These are phyloP conservation scores for Alternaria postmessia DNA, from an alignment of 2,329 filamentous ascomycete species.

Conservation along the genomic window DNA sequence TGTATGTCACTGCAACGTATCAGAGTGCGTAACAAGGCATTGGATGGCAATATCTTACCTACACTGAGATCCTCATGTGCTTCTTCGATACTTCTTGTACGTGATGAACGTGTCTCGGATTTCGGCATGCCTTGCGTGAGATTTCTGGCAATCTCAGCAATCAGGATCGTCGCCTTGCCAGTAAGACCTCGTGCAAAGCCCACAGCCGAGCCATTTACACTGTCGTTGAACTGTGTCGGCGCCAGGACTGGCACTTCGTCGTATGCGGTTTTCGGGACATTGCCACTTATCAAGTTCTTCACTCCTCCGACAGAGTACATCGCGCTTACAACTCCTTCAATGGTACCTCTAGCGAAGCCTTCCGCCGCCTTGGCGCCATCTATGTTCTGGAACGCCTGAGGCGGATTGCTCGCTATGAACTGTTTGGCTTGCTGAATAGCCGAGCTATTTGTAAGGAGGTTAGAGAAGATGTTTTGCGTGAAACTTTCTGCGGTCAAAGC, in stretches of 20 bases:
- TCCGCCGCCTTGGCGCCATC: slow-evolving; percentile 34
- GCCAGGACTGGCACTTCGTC: slow-evolving; percentile 31
- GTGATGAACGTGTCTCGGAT: background rate
- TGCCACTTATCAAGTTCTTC: slow-evolving; percentile 36
- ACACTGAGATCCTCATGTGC: slow-evolving; percentile 17
- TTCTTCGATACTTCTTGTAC: slow-evolving; percentile 11
- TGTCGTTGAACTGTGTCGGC: slow-evolving; percentile 35
- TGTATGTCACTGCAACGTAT: slow-evolving; percentile 21
- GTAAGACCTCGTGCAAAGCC: slow-evolving; percentile 36
- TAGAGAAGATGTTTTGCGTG: slow-evolving; percentile 30
- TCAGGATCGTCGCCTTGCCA: slow-evolving; percentile 36
- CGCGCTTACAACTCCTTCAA: slow-evolving; percentile 37
- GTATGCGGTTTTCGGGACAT: slow-evolving; percentile 29
- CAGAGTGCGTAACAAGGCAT: background rate
- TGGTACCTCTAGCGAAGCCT: slow-evolving; percentile 36
- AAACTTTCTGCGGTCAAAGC: slow-evolving; percentile 32
- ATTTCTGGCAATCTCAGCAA: slow-evolving; percentile 29
- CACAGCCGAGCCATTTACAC: slow-evolving; percentile 35
- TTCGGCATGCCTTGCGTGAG: slow-evolving; percentile 19
- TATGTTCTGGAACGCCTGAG: slow-evolving; percentile 16
- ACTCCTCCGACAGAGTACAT: slow-evolving; percentile 38
- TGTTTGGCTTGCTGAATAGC: slow-evolving; percentile 14
- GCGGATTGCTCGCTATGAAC: slow-evolving; percentile 6
- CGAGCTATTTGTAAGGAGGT: slow-evolving; percentile 37
- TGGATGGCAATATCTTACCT: slow-evolving; percentile 17